Conservation (phyloP, 1,284 basidiomycete genomes). For the Vanrija pseudolonga region DNA sequence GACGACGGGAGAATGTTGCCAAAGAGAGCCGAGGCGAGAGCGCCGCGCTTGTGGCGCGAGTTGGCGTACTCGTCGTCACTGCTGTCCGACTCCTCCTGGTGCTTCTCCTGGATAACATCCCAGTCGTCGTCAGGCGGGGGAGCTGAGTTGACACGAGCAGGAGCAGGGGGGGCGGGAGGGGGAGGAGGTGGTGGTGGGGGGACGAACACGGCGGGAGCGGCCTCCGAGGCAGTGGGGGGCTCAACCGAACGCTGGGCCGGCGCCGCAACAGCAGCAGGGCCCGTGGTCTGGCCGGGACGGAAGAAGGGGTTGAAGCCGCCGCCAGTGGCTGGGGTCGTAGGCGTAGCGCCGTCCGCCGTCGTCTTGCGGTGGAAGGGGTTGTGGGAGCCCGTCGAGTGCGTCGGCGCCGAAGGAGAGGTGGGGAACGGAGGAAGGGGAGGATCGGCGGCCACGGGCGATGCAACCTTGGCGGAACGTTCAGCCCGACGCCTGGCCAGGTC, state of each 20-base stretch:
- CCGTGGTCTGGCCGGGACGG: conserved; percentile 48
- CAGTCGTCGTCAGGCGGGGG: conserved; percentile 70
- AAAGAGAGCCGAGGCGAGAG: conserved; percentile 74
- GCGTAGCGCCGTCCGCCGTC: conserved; percentile 27
- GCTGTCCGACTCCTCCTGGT: conserved; percentile 54
- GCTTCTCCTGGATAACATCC: conserved; percentile 75
- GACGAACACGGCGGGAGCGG: conserved; percentile 23
- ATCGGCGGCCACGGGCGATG: conserved; percentile 20
- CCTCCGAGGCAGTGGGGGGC: not conserved
- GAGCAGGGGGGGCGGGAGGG: conserved; percentile 35
- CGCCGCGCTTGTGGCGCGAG: conserved; percentile 62
- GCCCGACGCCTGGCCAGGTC: conserved; percentile 33
- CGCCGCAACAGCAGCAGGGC: conserved; percentile 23
- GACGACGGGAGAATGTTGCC: conserved; percentile 56
- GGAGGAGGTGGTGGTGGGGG: conserved; percentile 41
- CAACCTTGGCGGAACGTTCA: conserved; percentile 47
- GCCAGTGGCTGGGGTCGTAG: conserved; percentile 28
- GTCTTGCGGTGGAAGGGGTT: conserved; percentile 53
- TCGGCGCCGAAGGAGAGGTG: conserved; percentile 16
- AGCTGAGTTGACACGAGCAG: conserved; percentile 19
- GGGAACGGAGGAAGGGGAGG: conserved; percentile 24
- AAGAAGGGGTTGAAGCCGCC: conserved; percentile 52
- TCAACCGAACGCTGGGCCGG: conserved; percentile 15
- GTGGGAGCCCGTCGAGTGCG: conserved; percentile 21
- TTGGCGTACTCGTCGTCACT: conserved; percentile 66